These are phyloP conservation scores for Chlamydomonas sp. DNA, from an alignment of 139 green algal genomes.

Conservation along the genomic window DNA sequence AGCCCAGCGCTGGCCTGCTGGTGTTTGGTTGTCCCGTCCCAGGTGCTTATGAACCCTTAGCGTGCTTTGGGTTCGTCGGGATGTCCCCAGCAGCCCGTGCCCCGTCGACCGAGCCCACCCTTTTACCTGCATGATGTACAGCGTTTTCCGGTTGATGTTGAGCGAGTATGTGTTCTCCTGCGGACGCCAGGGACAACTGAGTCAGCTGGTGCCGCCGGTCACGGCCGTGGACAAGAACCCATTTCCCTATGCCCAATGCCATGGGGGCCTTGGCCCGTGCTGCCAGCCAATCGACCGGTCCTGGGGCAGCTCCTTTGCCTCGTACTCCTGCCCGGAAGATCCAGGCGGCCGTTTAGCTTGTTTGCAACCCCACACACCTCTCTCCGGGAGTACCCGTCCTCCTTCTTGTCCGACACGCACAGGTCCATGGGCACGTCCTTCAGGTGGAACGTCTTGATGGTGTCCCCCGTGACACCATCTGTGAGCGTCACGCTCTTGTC, in stretches of 20 bases:
- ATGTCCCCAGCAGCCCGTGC: no score
- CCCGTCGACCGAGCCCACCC: neutral
- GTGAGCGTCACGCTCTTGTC: conserved; percentile 59
- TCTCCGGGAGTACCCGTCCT: conserved; percentile 47
- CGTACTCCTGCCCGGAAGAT: no score
- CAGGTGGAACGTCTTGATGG: conserved; percentile 52
- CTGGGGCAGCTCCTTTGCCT: no score
- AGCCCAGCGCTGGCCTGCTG: no score
- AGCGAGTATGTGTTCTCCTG: conserved; percentile 68
- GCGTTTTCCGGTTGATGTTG: conserved; percentile 64
- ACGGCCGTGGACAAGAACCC: neutral
- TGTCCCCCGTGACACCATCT: conserved; percentile 58
- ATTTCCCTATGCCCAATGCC: no score
- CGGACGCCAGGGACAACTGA: no score
- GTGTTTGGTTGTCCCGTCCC: no score
- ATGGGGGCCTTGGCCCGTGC: no score
- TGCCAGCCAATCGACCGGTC: no score
- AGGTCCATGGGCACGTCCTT: conserved; percentile 59
- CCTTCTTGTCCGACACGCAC: conserved; percentile 57
- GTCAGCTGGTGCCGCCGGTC: neutral
- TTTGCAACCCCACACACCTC: conserved; percentile 31
- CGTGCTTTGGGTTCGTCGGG: no score
- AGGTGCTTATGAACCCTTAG: no score
- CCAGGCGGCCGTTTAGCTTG: no score
- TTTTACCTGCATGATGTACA: conserved; percentile 68